Conservation (phyloP, 768 basidiomycete species). For the Floccularia luteovirens region DNA sequence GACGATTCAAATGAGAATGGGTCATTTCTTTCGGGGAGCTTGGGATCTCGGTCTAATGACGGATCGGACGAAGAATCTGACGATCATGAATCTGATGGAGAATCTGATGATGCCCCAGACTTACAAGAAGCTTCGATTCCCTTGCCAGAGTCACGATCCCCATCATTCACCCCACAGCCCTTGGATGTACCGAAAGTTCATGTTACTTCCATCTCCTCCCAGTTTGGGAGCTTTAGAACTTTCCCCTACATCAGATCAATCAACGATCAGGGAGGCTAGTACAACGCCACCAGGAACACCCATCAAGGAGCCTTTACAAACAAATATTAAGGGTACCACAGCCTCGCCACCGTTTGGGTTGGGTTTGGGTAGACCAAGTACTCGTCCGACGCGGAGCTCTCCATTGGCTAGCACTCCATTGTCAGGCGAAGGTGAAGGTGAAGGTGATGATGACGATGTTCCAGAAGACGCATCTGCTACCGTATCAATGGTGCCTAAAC, state of each 20-base stretch:
- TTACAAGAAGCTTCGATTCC: slow-evolving; percentile 26
- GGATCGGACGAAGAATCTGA: slow-evolving; percentile 11
- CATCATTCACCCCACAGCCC: slow-evolving; percentile 53
- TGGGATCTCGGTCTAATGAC: not conserved
- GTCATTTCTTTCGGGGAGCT: slow-evolving; percentile 17
- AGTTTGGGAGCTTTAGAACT: slow-evolving; percentile 14
- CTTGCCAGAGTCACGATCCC: slow-evolving; percentile 36
- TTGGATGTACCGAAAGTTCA: slow-evolving; percentile 36
- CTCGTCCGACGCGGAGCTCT: slow-evolving; percentile 69
- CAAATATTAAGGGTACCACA: too few relatives aligned
- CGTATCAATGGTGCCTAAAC: too few relatives aligned
- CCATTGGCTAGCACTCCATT: slow-evolving; percentile 55
- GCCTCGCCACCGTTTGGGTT: slow-evolving; percentile 39
- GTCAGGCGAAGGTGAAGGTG: slow-evolving; percentile 36
- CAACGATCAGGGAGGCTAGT: slow-evolving; percentile 31
- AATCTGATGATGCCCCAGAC: slow-evolving; percentile 15
- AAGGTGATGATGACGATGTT: slow-evolving; percentile 18
- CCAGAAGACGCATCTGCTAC: slow-evolving; percentile 4
- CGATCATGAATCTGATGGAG: slow-evolving; percentile 11
- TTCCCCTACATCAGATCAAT: slow-evolving; percentile 14
- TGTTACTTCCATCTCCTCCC: slow-evolving; percentile 25
- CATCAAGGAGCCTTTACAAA: too few relatives aligned
- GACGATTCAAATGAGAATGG: slow-evolving; percentile 15
- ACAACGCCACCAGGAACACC: slow-evolving; percentile 68
- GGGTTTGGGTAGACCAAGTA: slow-evolving; percentile 48